Conservation (phyloP, 2,329 filamentous ascomycete genomes). For the Venturia effusa region DNA sequence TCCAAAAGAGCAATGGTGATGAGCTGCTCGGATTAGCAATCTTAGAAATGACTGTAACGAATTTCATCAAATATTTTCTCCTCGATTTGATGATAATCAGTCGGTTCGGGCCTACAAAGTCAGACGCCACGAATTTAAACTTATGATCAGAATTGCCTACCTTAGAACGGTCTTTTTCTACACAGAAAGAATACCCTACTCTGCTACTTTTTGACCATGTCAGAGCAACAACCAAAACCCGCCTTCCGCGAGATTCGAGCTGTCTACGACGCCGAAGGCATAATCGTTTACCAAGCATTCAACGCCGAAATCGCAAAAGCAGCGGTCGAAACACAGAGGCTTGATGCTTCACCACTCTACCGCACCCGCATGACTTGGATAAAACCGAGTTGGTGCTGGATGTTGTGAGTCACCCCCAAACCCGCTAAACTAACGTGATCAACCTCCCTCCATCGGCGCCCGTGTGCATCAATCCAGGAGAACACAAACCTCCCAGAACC, state of each 20-base stretch:
- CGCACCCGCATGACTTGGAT: constrained; percentile 52
- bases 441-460: not conserved
- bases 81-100: no score
- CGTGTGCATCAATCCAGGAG: not conserved
- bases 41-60: no score
- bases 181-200: not conserved
- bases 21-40: no score
- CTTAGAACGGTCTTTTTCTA: not conserved
- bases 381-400: constrained; percentile 53
- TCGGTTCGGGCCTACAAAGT: no score
- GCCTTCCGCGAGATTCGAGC: constrained; percentile 37
- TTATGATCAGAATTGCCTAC: no score
- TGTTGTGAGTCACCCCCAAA: constrained; percentile 30
- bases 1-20: no score
- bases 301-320: constrained; percentile 40
- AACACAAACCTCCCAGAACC: not conserved
- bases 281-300: constrained; percentile 55
- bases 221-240: not conserved
- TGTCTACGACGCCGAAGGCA: constrained; percentile 36
- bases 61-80: no score
- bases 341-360: constrained; percentile 44
- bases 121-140: no score
- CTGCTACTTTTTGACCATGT: not conserved
- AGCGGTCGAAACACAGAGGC: constrained; percentile 40
- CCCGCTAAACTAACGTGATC: no score